Percentiles rank a stretch among this genome's conserved stretches.
Conservation (phyloP, 352 stramenopile species). For the Phytophthora litchii region DNA sequence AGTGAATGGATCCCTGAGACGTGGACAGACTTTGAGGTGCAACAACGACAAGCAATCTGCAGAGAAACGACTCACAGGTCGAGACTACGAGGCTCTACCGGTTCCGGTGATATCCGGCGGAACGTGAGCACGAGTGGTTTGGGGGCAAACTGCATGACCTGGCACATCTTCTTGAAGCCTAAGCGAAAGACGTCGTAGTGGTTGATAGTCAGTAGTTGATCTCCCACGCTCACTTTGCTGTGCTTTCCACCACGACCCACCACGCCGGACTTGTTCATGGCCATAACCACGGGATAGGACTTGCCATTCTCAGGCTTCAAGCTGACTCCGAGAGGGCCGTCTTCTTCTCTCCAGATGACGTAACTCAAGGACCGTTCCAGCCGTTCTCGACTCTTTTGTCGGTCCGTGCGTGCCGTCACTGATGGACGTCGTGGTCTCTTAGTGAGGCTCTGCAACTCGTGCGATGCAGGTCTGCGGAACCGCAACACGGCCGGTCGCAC, state of each 20-base stretch:
- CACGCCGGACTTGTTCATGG: conserved; percentile 43
- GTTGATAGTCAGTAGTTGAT: conserved; percentile 76
- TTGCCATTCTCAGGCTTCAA: conserved; percentile 57
- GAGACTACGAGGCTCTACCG: conserved; percentile 37
- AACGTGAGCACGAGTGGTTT: conserved; percentile 77
- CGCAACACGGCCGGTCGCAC: conserved; percentile 67
- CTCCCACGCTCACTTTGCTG: conserved; percentile 44
- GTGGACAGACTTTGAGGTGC: conserved; percentile 2
- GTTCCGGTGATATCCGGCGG: conserved; percentile 40
- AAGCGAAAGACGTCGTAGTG: conserved; percentile 66
- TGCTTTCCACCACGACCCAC: conserved; percentile 36
- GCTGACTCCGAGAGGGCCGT: conserved; percentile 58
- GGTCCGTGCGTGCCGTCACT: conserved; percentile 14
- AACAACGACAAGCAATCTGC: conserved; percentile 7
- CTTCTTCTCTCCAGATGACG: conserved; percentile 72
- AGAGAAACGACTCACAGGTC: conserved; percentile 46
- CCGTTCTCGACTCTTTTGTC: conserved; percentile 52
- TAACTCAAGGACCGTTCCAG: conserved; percentile 68
- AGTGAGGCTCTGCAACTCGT: conserved; percentile 48
- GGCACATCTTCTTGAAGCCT: conserved; percentile 57
- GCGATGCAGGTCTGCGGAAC: conserved; percentile 53
- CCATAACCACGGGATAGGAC: conserved; percentile 60
- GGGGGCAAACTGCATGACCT: conserved; percentile 69
- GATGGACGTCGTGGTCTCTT: conserved; percentile 21
- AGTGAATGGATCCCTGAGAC: conserved; percentile 4